Evolutionary conservation across 2,329 filamentous ascomycete species (phyloP).

Genomic region (Diaporthe nobilis): DNA sequence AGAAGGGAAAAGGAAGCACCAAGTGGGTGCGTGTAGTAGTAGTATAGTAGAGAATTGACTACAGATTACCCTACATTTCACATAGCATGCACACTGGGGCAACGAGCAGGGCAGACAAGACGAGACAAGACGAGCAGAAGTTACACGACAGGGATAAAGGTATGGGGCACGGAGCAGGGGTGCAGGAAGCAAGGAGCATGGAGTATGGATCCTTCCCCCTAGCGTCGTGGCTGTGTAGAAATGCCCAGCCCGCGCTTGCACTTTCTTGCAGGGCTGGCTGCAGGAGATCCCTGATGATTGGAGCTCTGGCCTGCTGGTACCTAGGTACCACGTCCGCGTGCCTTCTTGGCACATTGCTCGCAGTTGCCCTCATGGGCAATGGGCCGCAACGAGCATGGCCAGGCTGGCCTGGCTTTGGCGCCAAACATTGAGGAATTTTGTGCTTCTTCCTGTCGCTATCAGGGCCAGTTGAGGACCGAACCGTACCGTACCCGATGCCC

Average conservation of each 20-base stretch:
- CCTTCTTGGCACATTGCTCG: constrained; percentile 30
- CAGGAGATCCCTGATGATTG: constrained; percentile 28
- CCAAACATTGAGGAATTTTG: neutral
- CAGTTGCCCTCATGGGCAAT: constrained; percentile 3
- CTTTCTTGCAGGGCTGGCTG: constrained; percentile 24
- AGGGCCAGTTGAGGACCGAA: neutral
- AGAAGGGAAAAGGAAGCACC: constrained; percentile 22
- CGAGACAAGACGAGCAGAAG: neutral
- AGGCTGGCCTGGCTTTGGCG: neutral
- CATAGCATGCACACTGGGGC: neutral
- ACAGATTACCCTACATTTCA: constrained; percentile 1
- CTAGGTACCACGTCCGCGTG: constrained; percentile 1
- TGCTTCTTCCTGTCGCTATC: neutral
- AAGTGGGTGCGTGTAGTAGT: constrained; percentile 26
- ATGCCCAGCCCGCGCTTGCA: constrained; percentile 29
- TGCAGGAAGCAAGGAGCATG: constrained; percentile 15
- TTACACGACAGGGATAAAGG: constrained; percentile 31
- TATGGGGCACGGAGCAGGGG: constrained; percentile 12
- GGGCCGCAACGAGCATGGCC: constrained; percentile 7
- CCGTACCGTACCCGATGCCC: constrained; percentile 12
- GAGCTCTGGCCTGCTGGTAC: constrained; percentile 6
- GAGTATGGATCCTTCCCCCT: constrained; percentile 29
- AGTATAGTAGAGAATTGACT: neutral
- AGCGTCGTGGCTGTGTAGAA: constrained; percentile 26
- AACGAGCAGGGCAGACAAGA: constrained; percentile 6